Evolutionary conservation across 2,329 filamentous ascomycete species (phyloP), one percentile per base, ranked within the genome.

Genomic region (Neopestalotiopsis clavispora): DNA sequence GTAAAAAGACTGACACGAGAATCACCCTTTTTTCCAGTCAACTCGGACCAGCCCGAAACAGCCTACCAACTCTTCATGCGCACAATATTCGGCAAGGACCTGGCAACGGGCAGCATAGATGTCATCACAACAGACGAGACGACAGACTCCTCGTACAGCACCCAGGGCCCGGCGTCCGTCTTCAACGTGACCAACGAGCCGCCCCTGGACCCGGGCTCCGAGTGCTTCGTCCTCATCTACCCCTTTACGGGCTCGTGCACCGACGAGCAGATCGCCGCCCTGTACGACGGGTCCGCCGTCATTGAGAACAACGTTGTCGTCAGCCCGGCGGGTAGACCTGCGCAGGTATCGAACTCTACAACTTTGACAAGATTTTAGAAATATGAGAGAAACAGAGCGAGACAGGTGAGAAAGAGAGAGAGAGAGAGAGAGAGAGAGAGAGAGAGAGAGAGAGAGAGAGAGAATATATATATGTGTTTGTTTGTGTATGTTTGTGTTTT

Each of bases 71-170:
- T 67, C 28, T 67, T 67, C 34, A 60, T 12, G 17, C 65, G 65
- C 9, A 45, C 57, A n/a, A 42, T 67, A 3, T 45, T 61, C 9
- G 65, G 57, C 13, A 23, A 45, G 52, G 65, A 67, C 56, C 52
- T 67, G 13, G 65, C 65, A 13, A 67, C 65, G 4, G 65, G 56
- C 2, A 87, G 80, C 45, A 74, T 82, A 1, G 78, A 79, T 6
- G 84, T 80, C 1, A 9, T 2, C 45, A 14, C 6, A 2, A 74
- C 20, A 2, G 34, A 32, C 1, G 32, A 2, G 6, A 40, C 64
- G 32, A 49, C 32, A 7, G 23, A 28, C 23, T 28, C 23, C 0
- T 28, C 0, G 0, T 71, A 73, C 56, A 61, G 52, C 14, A 72
- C 68, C 14, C 45, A 65, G 20, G 72, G 72, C 1, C 71, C 72